These are phyloP conservation scores for Meira nashicola DNA, from an alignment of 1,284 basidiomycete genomes.

Conservation along the genomic window DNA sequence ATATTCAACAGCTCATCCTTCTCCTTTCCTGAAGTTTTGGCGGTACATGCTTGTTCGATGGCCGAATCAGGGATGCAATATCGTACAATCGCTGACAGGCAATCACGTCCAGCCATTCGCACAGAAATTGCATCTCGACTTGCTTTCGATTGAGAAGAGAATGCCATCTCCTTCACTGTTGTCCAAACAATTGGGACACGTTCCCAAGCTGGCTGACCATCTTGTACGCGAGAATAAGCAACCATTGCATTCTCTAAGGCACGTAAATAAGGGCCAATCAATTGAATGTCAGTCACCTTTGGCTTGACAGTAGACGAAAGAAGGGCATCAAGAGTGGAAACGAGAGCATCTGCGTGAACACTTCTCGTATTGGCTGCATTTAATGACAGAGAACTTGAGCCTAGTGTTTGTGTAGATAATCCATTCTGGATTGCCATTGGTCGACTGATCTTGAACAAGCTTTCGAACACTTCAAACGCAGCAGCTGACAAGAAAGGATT, in stretches of 20 bases:
- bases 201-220: conserved; percentile 30
- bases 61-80: conserved; percentile 45
- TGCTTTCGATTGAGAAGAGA: conserved; percentile 44
- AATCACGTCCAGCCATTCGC: conserved; percentile 35
- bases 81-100: conserved; percentile 37
- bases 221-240: conserved; percentile 39
- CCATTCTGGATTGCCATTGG: conserved; percentile 18
- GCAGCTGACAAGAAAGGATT: conserved; percentile 49
- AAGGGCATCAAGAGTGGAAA: conserved; percentile 35
- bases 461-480: conserved; percentile 48
- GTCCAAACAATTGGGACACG: conserved; percentile 34
- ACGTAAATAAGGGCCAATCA: conserved; percentile 45
- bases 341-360: conserved; percentile 5
- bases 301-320: conserved; percentile 31
- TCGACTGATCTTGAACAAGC: conserved; percentile 40
- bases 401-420: not conserved
- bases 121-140: conserved; percentile 36
- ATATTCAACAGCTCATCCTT: conserved; percentile 26
- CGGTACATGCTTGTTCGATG: conserved; percentile 27
- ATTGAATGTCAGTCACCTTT: conserved; percentile 38
- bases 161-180: conserved; percentile 28
- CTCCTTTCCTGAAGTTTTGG: conserved; percentile 22
- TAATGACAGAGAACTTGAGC: no score
- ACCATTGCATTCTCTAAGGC: conserved; percentile 46
- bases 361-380: not conserved